Evolutionary conservation across 495 filamentous ascomycete genomes (phyloP), one percentile per base, ranked within the genome.

Genomic region (Penicillium pancosmium): DNA sequence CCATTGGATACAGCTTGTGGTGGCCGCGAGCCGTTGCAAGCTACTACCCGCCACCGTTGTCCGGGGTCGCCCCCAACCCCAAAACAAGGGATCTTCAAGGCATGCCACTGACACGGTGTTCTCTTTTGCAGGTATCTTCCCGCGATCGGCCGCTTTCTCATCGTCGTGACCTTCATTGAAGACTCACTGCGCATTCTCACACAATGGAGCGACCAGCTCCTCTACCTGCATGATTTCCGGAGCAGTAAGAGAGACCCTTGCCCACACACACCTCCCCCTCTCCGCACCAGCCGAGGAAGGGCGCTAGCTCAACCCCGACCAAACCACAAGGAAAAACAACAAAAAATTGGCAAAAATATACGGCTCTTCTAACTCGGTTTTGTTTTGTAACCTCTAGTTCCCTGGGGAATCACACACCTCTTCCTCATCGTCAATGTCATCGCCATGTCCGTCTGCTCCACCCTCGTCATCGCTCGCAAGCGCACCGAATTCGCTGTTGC

Each of bases 161-260:
- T 98, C 65, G 94, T 98, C 31, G 94, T 97, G 56, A 98, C 94
- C 61, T 98, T 98, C 80, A 82, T 98, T 59, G 94, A 98, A 77
- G 94, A 98, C 79, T 91, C 93, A 34, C 78, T 98, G 41, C 85
- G 94, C 73, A 98, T 98, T 71, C 80, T 98, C 68, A 98, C 95
- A 61, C 94, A 98, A 88, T 98, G 94, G 94, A 87, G 69, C 72
- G 94, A 98, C 74, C 94, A 98, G 81, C 86, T 98, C 34, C 75
- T 89, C 27, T 98, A 97, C 69, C 87, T 98, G 48, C 87, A 89
- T 70, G 91, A 96, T 66, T 97, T 95, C 79, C 84, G 95, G 66
- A 86, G 91, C 72, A 97, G 94, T 98, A 88, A 68, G 79, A 70
- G 25, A 31, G 27, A 31, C 27, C 27, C 15, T 55, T 34, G 52